Base-by-base conservation (phyloP, 805 yeast genomes). In the Torulaspora delbrueckii region DNA sequence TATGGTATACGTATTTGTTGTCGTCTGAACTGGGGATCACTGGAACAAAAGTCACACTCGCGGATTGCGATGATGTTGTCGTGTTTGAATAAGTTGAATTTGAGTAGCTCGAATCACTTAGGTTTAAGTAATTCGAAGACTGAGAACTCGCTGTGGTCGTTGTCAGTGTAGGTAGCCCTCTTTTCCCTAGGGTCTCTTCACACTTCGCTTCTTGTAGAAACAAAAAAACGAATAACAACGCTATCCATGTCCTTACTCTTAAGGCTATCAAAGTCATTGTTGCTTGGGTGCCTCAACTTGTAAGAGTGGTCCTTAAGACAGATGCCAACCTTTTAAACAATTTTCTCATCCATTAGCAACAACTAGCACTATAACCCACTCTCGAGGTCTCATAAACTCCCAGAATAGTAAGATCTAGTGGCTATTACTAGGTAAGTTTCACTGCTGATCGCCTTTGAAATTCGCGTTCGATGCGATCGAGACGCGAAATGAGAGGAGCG, bases 1-100 rank as follows among this genome's bases (percentile, higher is more conserved):
- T 64, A 27, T 70, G 62, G 23, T 70, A 58, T 16, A 85, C 70
- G 55, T 72, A 78, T 14, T 91, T 89, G 63, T 84, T 85, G 5
- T 53, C 50, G 8, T 46, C 48, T 5, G 60, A 46, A 18, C 50
- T 40, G 10, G 65, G 55, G 27, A 63, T 58, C 7, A 45, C 44
- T 4, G 63, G 50, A 22, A 56, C 50, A 36, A 51, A 45, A 27
- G 57, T 55, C 42, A 52, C 53, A 16, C 35, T 24, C 26, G 46
- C 40, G 18, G 55, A 43, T 3, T 51, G 48, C 14, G 46, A 32
- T 7, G 43, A 37, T 12, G 36, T 42, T 22, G 50, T 32, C 10
- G 48, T 37, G 43, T 24, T 36, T 12, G 36, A 25, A 25, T 39
- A 39, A 14, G 50, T 32, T n/a, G 48, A 37, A 39, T 25, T 33